These are phyloP conservation scores for Neurospora sp. DNA, from an alignment of 495 filamentous ascomycete species.

Conservation along the genomic window DNA sequence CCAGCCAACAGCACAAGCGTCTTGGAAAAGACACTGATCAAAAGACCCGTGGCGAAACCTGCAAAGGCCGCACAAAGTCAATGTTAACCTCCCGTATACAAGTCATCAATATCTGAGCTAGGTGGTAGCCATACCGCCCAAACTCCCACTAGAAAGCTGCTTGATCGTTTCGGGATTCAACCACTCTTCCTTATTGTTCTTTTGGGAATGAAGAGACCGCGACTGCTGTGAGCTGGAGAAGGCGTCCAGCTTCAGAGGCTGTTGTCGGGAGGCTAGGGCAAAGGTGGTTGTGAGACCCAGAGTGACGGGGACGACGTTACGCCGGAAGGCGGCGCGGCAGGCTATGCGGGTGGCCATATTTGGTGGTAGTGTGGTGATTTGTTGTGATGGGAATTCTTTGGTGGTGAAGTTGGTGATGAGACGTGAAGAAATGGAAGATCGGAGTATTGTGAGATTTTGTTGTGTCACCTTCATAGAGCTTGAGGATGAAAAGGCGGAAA, in stretches of 20 bases:
- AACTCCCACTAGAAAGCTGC: constrained; percentile 61
- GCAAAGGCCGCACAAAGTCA: background rate
- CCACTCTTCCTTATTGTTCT: constrained; percentile 18
- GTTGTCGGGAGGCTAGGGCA: constrained; percentile 11
- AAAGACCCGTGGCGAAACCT: constrained; percentile 60
- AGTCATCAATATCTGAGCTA: no score
- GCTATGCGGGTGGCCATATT: constrained; percentile 10
- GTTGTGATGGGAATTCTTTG: no score
- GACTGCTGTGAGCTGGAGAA: background rate
- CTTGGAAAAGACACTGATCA: constrained; percentile 65
- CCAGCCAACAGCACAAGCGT: constrained; percentile 64
- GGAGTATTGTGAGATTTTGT: background rate
- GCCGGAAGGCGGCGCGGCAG: constrained; percentile 10
- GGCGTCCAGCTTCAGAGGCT: constrained; percentile 24
- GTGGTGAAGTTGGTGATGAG: background rate
- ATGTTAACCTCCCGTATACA: background rate
- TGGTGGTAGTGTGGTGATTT: background rate
- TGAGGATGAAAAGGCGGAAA: background rate
- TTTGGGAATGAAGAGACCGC: background rate
- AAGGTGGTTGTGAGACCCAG: constrained; percentile 19
- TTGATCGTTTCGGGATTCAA: constrained; percentile 45
- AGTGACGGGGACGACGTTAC: constrained; percentile 12
- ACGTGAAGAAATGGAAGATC: background rate
- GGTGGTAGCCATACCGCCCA: constrained; percentile 38
- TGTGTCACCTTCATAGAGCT: background rate